A percentile compares a stretch with the other conserved stretches of the same genome.
phyloP scores from a whole-genome alignment of 768 basidiomycete genomes.

The Austroboletus eburneus region DNA sequence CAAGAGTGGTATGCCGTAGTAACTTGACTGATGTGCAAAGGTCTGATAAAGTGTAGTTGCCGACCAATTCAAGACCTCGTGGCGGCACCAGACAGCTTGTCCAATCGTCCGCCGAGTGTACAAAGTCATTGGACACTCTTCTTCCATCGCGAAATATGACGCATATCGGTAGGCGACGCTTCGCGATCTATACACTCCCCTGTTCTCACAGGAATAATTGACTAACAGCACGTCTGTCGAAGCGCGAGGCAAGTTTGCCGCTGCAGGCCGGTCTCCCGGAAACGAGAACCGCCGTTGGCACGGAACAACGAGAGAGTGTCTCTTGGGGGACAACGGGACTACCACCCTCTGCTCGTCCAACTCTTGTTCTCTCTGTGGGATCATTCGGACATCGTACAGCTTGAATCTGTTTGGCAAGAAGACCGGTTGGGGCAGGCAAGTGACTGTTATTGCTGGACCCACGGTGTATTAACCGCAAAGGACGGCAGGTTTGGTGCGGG shows the following conservation, averaged over 20 bases:
- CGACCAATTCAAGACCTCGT: constrained; percentile 66
- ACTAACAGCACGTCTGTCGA: constrained; percentile 54
- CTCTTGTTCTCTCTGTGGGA: constrained; percentile 60
- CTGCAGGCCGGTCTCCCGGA: constrained; percentile 52
- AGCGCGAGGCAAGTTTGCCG: constrained; percentile 52
- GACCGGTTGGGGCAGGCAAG: constrained; percentile 67
- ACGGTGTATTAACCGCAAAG: constrained; percentile 4
- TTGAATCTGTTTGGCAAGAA: constrained; percentile 62
- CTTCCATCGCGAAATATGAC: constrained; percentile 52
- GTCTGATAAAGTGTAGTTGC: constrained; percentile 38
- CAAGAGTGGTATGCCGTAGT: constrained; percentile 48
- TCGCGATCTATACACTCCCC: background rate
- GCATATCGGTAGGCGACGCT: constrained; percentile 48
- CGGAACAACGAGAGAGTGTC: constrained; percentile 63
- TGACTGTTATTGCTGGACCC: background rate
- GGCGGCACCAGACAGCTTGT: constrained; percentile 57
- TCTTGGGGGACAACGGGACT: constrained; percentile 58
- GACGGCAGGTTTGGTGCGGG: constrained; percentile 58
- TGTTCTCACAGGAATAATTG: constrained; percentile 1
- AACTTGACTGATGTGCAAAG: background rate
- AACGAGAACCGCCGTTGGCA: constrained; percentile 78
- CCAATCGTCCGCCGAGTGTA: constrained; percentile 59
- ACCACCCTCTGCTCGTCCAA: constrained; percentile 46
- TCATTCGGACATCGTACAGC: constrained; percentile 62
- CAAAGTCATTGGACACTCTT: constrained; percentile 53